Base-by-base conservation (phyloP, 208 protist genomes). In the Wallacemonas collosoma region DNA sequence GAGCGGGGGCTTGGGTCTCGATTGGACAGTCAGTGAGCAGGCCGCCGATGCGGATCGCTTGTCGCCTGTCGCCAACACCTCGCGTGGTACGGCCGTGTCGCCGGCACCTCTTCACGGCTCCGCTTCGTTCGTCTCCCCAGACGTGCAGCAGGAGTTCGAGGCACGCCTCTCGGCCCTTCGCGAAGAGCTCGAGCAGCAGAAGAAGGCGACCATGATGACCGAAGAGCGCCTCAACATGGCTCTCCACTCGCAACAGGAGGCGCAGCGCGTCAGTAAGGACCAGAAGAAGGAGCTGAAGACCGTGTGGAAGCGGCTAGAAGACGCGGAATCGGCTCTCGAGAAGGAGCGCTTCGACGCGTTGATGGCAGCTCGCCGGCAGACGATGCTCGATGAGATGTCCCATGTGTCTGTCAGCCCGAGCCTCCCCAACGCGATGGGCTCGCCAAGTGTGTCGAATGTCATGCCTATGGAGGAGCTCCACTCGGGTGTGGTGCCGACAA, bases 221-320 rank as follows among this genome's bases (percentile, higher is more conserved):
- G 77, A 86, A 40, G 80, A 89, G 55, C 73, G 76, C 38, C 81
- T 89, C 17, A 86, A 89, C 69, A 45, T 67, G 3, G 80, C 78
- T 15, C 76, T 89, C 15, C 75, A 86, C 68, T 44, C 66, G 3
- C 60, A 66, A 15, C 60, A 71, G 41, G 77, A 75, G 17, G 47
- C 61, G 14, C 64, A 77, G 40, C 48, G 54, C 15, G 40, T 72
- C 26, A 63, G 70, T 17, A 69, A 47, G 14, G 65, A 72, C 14
- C 71, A 82, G 54, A 68, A 76, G n/a, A 72, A 58, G 26, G 83
- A 88, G 65, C 53, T 88, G 40, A 50, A 77, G 41, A 75, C 72
- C 14, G 64, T 88, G 43, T 88, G 83, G 83, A 64, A 70, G 61
- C 73, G 63, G 50, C 68, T 88, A 17, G 76, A 82, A 54, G 69